Evolutionary conservation across 163 green algal genomes (phyloP).

Genomic region (Smithsoniella earleae): DNA sequence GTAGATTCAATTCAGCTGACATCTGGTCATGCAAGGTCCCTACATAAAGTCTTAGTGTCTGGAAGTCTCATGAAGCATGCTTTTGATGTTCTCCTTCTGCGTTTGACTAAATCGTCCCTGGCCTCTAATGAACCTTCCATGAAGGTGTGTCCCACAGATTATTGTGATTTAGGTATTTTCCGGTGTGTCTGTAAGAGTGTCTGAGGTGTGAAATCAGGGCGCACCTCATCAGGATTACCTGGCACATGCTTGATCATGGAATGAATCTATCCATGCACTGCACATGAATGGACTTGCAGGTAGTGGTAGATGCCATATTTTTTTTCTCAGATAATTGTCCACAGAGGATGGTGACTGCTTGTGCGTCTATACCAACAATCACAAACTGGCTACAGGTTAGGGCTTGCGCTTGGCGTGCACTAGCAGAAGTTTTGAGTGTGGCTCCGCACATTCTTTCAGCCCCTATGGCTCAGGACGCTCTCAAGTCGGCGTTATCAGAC

Average conservation of each 20-base stretch:
- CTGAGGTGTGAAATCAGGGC: too few species aligned
- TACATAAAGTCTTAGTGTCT: not conserved
- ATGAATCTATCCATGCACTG: too few species aligned
- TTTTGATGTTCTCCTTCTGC: not conserved
- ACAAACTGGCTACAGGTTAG: not conserved
- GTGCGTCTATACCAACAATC: too few species aligned
- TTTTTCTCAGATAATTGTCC: too few species aligned
- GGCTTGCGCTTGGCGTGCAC: not conserved
- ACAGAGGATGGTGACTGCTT: too few species aligned
- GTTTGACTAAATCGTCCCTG: not conserved
- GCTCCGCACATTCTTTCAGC: not conserved
- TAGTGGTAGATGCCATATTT: too few species aligned
- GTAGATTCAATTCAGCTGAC: constrained; percentile 6
- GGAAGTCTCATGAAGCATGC: not conserved
- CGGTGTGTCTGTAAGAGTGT: too few species aligned
- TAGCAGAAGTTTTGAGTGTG: not conserved
- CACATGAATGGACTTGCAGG: too few species aligned
- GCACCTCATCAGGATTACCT: too few species aligned
- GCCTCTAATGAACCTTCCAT: not conserved
- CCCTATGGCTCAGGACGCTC: not conserved
- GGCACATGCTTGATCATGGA: too few species aligned
- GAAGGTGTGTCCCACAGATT: not conserved
- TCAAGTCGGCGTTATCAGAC: constrained; percentile 15
- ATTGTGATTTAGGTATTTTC: too few species aligned
- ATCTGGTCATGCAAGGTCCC: not conserved